These are phyloP conservation scores for Talaromyces sp. DNA, from an alignment of 2,329 filamentous ascomycete species.

Conservation along the genomic window DNA sequence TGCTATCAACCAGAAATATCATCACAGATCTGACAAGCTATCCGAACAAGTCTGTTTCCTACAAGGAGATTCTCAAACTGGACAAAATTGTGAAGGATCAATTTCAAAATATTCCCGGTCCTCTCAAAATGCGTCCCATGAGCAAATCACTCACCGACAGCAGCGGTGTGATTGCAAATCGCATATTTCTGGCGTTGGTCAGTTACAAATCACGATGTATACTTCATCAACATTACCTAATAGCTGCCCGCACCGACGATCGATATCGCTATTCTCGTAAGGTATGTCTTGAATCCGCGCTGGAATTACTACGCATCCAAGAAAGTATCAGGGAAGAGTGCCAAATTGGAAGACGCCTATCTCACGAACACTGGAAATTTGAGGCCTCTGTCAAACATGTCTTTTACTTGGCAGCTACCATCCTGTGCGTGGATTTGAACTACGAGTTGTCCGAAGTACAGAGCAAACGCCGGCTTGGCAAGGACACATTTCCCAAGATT, in stretches of 20 bases:
- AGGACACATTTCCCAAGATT: background rate
- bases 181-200: conserved; percentile 13
- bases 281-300: conserved; percentile 14
- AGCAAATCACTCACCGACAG: conserved; percentile 14
- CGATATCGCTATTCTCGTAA: conserved; percentile 15
- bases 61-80: conserved; percentile 14
- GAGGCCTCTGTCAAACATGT: conserved; percentile 12
- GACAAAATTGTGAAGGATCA: conserved; percentile 14
- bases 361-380: conserved; percentile 13
- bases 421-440: conserved; percentile 16
- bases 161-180: conserved; percentile 11
- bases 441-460: background rate
- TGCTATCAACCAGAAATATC: conserved; percentile 11
- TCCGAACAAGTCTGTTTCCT: conserved; percentile 9
- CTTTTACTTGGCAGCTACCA: conserved; percentile 13
- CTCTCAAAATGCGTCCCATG: conserved; percentile 10
- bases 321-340: conserved; percentile 13
- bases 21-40: conserved; percentile 8
- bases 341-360: conserved; percentile 13
- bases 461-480: background rate
- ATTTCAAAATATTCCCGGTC: conserved; percentile 2
- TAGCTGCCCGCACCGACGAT: conserved; percentile 1
- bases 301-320: conserved; percentile 12
- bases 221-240: conserved; percentile 12
- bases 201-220: conserved; percentile 16